Evolutionary conservation across 2,329 filamentous ascomycete species (phyloP), one percentile per base, ranked within the genome.

Genomic region (Fusarium temperatum): DNA sequence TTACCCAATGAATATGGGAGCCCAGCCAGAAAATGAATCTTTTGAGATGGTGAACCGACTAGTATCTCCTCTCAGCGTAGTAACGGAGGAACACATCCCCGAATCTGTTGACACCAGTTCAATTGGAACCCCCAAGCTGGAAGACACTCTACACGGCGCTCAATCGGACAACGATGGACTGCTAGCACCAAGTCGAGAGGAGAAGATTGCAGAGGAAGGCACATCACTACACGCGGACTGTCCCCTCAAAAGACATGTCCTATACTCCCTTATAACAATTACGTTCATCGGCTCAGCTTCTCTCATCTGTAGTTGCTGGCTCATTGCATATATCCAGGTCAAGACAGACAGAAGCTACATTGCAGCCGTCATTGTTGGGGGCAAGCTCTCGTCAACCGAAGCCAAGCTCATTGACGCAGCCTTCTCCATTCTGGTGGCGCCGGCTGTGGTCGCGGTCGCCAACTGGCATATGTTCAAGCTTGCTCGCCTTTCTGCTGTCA

Each of bases 401-500:
- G 71, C 72, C n/a, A 74, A 74, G 11, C 68, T 74, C 8, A 68
- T 74, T 3, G 71, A 74, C 17, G 71, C 63, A 2, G 55, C 68
- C 14, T 74, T 67, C 26, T 74, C 72, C 11, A 75, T 73, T 39
- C 18, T 75, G 6, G 48, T 73, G 24, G 65, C 65, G 3, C 72
- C 65, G 11, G 45, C 72, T 0, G 48, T 72, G 4, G 35, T 72
- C 9, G 67, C 63, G 4, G 14, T 74, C 5, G 39, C 59, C 28
- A 74, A 74, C 17, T 65, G 63, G 67, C 72, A 74, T 32, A 74
- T 72, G 22, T 74, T 74, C 26, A 74, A 72, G 28, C 68, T 74
- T 24, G 68, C 63, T 15, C 71, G 72, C 1, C 59, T 74, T 26
- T 74, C 58, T 5, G 68, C 68, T 1, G 59, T 74, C 10, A 74